Evolutionary conservation across 345 rosid genomes (phyloP).

Genomic region (Atalantia buxifolia): DNA sequence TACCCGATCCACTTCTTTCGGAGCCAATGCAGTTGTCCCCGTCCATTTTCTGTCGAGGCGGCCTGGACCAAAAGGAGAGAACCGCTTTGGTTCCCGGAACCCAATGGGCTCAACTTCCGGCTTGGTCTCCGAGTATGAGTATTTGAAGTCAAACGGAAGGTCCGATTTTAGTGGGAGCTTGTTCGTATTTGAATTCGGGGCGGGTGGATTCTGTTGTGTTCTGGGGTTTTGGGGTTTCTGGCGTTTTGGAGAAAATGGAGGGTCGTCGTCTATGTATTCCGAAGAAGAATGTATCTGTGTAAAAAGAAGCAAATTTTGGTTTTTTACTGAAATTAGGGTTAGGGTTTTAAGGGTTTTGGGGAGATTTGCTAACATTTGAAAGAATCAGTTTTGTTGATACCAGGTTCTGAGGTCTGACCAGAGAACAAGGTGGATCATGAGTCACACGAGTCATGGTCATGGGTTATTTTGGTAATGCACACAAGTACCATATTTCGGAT

Average conservation of each 20-base stretch:
- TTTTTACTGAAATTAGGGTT: not conserved
- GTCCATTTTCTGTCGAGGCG: slow-evolving; percentile 82
- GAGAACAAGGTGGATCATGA: too few relatives aligned
- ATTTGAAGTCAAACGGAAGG: slow-evolving; percentile 80
- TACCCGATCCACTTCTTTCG: slow-evolving; percentile 28
- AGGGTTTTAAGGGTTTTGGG: not conserved
- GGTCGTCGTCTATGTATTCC: slow-evolving; percentile 10
- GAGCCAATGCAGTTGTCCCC: slow-evolving; percentile 59
- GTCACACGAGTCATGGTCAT: too few relatives aligned
- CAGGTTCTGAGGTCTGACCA: too few relatives aligned
- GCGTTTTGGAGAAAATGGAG: slow-evolving; percentile 30
- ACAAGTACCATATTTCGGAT: too few relatives aligned
- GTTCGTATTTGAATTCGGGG: slow-evolving; percentile 12
- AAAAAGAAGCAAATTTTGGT: slow-evolving; percentile 3
- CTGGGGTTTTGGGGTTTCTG: slow-evolving; percentile 28
- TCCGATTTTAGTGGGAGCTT: slow-evolving; percentile 35
- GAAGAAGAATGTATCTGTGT: slow-evolving; percentile 12
- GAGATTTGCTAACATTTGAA: slow-evolving; percentile 7
- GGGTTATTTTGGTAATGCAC: too few relatives aligned
- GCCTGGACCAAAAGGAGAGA: slow-evolving; percentile 91
- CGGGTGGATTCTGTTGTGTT: slow-evolving; percentile 7
- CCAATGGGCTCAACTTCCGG: slow-evolving; percentile 62
- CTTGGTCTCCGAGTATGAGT: slow-evolving; percentile 75
- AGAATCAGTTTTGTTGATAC: not conserved
- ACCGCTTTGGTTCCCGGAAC: slow-evolving; percentile 80